Evolutionary conservation across 305 asterid genomes (phyloP), one percentile per base, ranked within the genome.

Genomic region (Caryopteris hybrid): DNA sequence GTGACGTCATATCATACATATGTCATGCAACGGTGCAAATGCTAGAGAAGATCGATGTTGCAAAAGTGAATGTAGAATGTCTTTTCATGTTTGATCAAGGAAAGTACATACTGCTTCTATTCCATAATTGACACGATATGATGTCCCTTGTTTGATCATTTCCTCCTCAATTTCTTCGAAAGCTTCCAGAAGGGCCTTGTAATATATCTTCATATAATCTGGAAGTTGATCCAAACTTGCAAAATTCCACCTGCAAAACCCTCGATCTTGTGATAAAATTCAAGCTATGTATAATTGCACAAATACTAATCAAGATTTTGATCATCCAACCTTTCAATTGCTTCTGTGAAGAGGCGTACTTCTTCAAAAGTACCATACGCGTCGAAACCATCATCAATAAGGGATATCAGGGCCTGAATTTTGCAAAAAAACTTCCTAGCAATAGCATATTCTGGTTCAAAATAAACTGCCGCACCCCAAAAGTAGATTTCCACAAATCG

Each of bases 401-500:
- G 22, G 27, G 61, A 42, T 3, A 17, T 3, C 17, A 74, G 11
- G 5, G 34, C 34, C 12, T 18, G 47, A 12, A 63, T 36, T 21
- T 23, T 38, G 31, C 47, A 45, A 13, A 43, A 25, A 23, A 63
- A 43, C 27, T 60, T 75, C 64, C 76, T 62, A 6, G 64, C 75
- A 64, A 69, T 36, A 6, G 75, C 60, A 38, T 59, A 46, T 53
- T 61, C 25, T 2, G 79, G 79, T 22, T 74, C 71, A 56, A 52
- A 69, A 61, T 68, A 67, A 45, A 64, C 66, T 23, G 76, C 76
- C 18, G 51, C 5, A 34, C 48, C 21, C 79, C 76, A 75, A 16
- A 75, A 68, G 56, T 62, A 75, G 2, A 16, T 18, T 53, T 75
- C 79, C 56, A 75, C 76, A 67, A 75, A 27, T 22, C 79, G 66